phyloP scores from a whole-genome alignment of 768 basidiomycete species.

The Auricularia auricula-judae region DNA sequence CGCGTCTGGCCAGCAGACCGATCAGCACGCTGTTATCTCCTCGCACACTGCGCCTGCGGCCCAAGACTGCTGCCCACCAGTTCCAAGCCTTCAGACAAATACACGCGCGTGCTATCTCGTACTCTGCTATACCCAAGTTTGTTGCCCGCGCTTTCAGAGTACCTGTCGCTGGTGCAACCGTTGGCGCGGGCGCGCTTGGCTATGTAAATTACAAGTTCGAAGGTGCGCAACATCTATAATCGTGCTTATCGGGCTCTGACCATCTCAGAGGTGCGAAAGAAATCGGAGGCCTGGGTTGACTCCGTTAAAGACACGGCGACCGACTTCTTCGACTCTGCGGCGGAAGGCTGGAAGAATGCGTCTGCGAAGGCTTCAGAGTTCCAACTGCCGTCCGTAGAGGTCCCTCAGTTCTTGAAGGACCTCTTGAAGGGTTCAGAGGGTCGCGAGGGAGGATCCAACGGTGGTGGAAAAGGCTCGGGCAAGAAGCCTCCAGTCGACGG shows the following conservation, averaged over 20 bases:
- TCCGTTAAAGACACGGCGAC: conserved; percentile 58
- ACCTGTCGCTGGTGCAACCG: conserved; percentile 77
- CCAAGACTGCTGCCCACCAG: not conserved
- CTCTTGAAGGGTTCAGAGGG: conserved; percentile 28
- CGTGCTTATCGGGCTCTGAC: no score
- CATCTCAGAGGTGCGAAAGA: conserved; percentile 54
- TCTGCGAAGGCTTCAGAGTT: conserved; percentile 49
- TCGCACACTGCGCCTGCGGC: not conserved
- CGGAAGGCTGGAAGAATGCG: conserved; percentile 52
- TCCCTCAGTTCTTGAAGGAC: conserved; percentile 61
- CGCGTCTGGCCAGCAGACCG: not conserved
- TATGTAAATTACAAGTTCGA: conserved; percentile 98
- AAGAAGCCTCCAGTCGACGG: conserved; percentile 34
- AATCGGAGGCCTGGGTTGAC: conserved; percentile 54
- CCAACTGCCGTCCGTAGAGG: conserved; percentile 39
- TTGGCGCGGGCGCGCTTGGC: conserved; percentile 83
- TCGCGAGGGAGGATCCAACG: conserved; percentile 25
- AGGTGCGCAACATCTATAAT: conserved; percentile 36
- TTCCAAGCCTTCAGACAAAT: conserved; percentile 42
- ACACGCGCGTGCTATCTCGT: conserved; percentile 69
- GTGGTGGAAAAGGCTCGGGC: conserved; percentile 6
- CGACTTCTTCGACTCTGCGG: conserved; percentile 63
- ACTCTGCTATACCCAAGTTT: conserved; percentile 81
- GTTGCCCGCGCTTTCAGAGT: conserved; percentile 80
- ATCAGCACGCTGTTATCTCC: not conserved